Evolutionary conservation across 352 stramenopile species (phyloP).

Genomic region (Phytophthora multivora): DNA sequence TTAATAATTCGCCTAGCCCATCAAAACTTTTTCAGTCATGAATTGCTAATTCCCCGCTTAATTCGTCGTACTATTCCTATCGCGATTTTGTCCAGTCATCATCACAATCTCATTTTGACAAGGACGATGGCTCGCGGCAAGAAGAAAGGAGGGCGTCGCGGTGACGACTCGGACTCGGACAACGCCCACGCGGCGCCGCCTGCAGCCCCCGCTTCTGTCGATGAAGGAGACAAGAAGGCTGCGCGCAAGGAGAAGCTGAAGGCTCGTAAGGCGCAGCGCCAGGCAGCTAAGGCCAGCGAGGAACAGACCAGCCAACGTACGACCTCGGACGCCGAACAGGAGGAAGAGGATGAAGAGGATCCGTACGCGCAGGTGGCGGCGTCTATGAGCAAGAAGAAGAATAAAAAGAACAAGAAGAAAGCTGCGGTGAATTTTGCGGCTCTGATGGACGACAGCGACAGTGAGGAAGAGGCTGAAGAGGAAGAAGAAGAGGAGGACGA

Average conservation of each 20-base stretch:
- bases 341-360: conserved; percentile 49
- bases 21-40: not conserved
- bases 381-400: conserved; percentile 74
- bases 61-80: conserved; percentile 16
- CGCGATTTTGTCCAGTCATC: conserved; percentile 20
- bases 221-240: conserved; percentile 72
- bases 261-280: conserved; percentile 56
- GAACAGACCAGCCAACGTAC: conserved; percentile 38
- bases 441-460: conserved; percentile 41
- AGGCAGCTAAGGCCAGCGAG: conserved; percentile 49
- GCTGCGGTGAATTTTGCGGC: conserved; percentile 41
- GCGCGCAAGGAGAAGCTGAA: conserved; percentile 83
- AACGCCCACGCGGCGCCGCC: conserved; percentile 37
- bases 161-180: conserved; percentile 80
- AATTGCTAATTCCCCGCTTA: not conserved
- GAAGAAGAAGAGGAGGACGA: conserved; percentile 38
- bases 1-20: no score
- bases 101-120: not conserved
- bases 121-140: conserved; percentile 68
- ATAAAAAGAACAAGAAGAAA: conserved; percentile 84
- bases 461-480: conserved; percentile 46
- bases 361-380: conserved; percentile 63
- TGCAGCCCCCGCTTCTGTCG: conserved; percentile 28
- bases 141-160: conserved; percentile 79
- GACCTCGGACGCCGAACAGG: conserved; percentile 30